Conservation (phyloP, 192 early-diverging fungal genomes). For the Coemansia sp. region DNA sequence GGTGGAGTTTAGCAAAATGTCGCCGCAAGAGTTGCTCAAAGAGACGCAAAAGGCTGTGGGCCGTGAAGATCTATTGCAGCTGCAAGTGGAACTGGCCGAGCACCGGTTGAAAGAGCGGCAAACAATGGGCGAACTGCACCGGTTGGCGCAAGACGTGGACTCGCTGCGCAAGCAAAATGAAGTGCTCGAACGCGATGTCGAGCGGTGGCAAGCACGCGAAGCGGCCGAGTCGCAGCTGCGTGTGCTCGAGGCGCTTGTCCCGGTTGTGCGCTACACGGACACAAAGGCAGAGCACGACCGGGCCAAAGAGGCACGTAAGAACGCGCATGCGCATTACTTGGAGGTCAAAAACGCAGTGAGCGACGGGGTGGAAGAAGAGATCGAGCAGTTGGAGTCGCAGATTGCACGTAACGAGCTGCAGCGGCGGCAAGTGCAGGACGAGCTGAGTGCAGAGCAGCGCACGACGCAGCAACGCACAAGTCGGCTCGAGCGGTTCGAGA, state of each 20-base stretch:
- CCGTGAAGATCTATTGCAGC: slow-evolving; percentile 59
- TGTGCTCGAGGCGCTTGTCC: slow-evolving; percentile 62
- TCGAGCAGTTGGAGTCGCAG: slow-evolving; percentile 32
- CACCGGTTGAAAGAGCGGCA: slow-evolving; percentile 58
- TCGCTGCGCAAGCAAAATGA: slow-evolving; percentile 69
- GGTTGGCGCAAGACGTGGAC: slow-evolving; percentile 59
- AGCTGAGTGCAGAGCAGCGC: slow-evolving; percentile 13
- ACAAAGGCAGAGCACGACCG: slow-evolving; percentile 60
- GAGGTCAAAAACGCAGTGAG: slow-evolving; percentile 19
- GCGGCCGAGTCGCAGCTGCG: slow-evolving; percentile 62
- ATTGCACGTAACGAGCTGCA: slow-evolving; percentile 18
- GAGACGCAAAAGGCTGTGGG: slow-evolving; percentile 88
- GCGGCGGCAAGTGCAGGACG: slow-evolving; percentile 14
- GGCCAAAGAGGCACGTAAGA: slow-evolving; percentile 47
- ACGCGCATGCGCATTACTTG: slow-evolving; percentile 43
- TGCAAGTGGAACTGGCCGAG: slow-evolving; percentile 68
- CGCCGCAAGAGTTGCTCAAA: slow-evolving; percentile 69
- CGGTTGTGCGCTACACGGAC: slow-evolving; percentile 62
- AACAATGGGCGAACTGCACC: slow-evolving; percentile 46
- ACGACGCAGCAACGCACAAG: slow-evolving; percentile 15
- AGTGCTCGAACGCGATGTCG: slow-evolving; percentile 73
- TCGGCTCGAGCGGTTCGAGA: slow-evolving; percentile 25
- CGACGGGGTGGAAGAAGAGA: slow-evolving; percentile 29
- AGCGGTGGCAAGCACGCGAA: slow-evolving; percentile 71
- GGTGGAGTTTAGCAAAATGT: slow-evolving; percentile 87